Base-by-base conservation (phyloP, 2,329 filamentous ascomycete genomes). In the Penicillium brasilianum region DNA sequence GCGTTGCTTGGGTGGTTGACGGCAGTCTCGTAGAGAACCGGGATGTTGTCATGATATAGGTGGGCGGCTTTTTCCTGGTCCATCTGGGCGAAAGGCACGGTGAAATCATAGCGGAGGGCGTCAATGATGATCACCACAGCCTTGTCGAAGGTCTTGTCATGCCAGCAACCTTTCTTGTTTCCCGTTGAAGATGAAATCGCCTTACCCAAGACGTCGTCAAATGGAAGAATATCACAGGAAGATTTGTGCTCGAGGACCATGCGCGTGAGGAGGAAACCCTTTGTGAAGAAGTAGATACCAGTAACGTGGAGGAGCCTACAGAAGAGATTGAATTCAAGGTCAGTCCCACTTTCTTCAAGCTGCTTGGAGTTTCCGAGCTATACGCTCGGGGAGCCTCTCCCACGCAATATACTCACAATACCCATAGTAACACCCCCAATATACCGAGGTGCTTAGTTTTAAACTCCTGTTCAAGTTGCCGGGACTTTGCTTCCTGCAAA, bases 31-130 rank as follows among this genome's bases (percentile, higher is more conserved):
- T 97, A 90, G 28, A 98, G 81, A 56, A 97, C 87, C 0, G 93
- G 91, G 36, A 99, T 85, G 6, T 93, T 90, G 74, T 99, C 90
- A 77, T 97, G 93, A 76, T 92, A 99, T 62, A 90, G 80, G 63
- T 86, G 85, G 13, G 83, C 78, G 44, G 75, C 68, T 36, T 83
- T 79, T 53, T 73, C 72, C 55, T 78, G 72, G 9, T 78, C 71
- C 36, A 80, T 81, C 51, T 80, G 72, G 68, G 83, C 77, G 62
- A 90, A 89, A 0, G 95, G 95, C 11, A 98, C 87, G 0, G 94
- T 96, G 71, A 99, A 99, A 77, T 99, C 95, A 78, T 99, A 99
- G 62, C 95, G 90, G 60, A 99, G 84, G 56, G 95, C 95, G 77
- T 99, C 95, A 60, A 99, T 90, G 54, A 99, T 81, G 58, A 99